Evolutionary conservation across 345 rosid species (phyloP).

Genomic region (Gossypium stocksii): DNA sequence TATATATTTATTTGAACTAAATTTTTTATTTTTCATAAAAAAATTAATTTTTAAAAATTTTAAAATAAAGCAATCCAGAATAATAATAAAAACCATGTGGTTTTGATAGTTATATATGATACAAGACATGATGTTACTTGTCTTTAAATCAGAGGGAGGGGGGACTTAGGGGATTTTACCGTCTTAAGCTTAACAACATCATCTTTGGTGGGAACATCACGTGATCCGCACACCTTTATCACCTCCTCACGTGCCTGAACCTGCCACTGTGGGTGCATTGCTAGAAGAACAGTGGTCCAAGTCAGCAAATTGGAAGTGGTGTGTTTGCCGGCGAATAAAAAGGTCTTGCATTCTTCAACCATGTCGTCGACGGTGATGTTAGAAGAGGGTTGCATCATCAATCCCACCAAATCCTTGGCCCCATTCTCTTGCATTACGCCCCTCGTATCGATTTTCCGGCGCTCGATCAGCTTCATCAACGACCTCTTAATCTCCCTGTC

Average conservation of each 20-base stretch:
- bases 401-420: slow-evolving; percentile 48
- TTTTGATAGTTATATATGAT: neutral
- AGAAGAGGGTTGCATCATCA: slow-evolving; percentile 55
- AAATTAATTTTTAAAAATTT: too few relatives aligned
- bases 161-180: slow-evolving; percentile 28
- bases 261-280: slow-evolving; percentile 90
- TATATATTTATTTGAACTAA: too few relatives aligned
- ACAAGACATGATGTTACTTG: slow-evolving; percentile 9
- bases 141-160: neutral
- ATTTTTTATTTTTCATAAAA: too few relatives aligned
- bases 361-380: slow-evolving; percentile 45
- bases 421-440: slow-evolving; percentile 3
- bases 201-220: slow-evolving; percentile 63
- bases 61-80: too few relatives aligned
- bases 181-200: slow-evolving; percentile 69
- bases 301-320: slow-evolving; percentile 81
- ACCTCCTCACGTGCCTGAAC: slow-evolving; percentile 80
- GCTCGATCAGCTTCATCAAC: slow-evolving; percentile 47
- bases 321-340: slow-evolving; percentile 91
- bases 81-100: too few relatives aligned
- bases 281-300: slow-evolving; percentile 71
- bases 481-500: slow-evolving; percentile 61
- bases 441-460: slow-evolving; percentile 27
- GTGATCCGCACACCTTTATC: slow-evolving; percentile 66
- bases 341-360: slow-evolving; percentile 86